These are phyloP conservation scores for Ceratobasidium sp. DNA, from an alignment of 1,284 basidiomycete genomes.

Conservation along the genomic window DNA sequence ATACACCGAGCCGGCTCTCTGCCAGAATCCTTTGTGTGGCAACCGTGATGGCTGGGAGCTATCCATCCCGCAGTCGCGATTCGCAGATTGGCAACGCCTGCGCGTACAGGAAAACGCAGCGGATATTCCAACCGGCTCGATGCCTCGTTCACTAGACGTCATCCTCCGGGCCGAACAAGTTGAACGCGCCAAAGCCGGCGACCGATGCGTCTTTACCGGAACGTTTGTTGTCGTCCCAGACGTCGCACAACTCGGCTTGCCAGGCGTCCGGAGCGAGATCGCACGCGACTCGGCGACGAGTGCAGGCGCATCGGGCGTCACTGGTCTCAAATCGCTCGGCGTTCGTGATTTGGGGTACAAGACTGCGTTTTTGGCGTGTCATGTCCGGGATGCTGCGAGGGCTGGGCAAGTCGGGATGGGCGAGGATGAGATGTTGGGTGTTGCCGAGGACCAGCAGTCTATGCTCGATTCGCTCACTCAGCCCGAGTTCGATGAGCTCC, in stretches of 20 bases:
- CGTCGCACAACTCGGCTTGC: conserved; percentile 94
- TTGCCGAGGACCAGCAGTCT: conserved; percentile 69
- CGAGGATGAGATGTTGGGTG: conserved; percentile 38
- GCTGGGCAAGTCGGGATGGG: conserved; percentile 64
- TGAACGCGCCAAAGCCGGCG: conserved; percentile 97
- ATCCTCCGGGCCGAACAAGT: conserved; percentile 96
- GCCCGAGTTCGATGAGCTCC: conserved; percentile 94
- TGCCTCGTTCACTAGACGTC: conserved; percentile 97
- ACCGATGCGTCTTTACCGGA: conserved; percentile 98
- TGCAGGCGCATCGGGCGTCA: conserved; percentile 80
- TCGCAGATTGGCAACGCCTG: conserved; percentile 99
- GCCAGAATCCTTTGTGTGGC: conserved; percentile 92
- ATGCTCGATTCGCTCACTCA: conserved; percentile 91
- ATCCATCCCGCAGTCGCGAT: conserved; percentile 95
- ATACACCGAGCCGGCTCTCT: conserved; percentile 97
- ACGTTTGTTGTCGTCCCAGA: conserved; percentile 99
- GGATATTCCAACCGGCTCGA: conserved; percentile 97
- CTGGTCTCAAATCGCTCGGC: conserved; percentile 92
- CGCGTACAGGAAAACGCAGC: conserved; percentile 99
- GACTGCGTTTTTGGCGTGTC: conserved; percentile 98
- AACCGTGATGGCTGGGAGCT: conserved; percentile 93
- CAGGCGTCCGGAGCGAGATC: conserved; percentile 93
- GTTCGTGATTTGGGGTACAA: conserved; percentile 98
- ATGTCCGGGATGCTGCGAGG: conserved; percentile 89
- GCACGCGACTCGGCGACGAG: conserved; percentile 83